Percentiles rank a stretch among this genome's conserved stretches.
phyloP scores from a whole-genome alignment of 2,329 filamentous ascomycete species.

The Calonectria pteridis region DNA sequence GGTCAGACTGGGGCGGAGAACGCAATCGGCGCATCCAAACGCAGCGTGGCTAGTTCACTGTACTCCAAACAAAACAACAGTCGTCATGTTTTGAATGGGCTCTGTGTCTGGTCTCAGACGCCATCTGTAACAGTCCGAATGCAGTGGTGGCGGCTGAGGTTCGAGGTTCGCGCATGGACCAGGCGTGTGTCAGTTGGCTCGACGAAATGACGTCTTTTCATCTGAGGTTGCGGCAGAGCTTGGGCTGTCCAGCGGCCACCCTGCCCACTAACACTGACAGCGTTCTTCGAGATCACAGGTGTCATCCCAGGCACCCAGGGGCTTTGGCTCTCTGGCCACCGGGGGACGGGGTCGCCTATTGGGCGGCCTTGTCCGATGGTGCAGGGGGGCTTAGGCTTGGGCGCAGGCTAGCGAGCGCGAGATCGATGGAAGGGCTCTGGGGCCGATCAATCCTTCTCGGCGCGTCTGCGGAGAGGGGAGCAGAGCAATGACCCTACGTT shows the following conservation, averaged over 20 bases:
- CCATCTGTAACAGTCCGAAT: background rate
- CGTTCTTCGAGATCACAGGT: background rate
- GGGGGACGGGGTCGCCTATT: background rate
- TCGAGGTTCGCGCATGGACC: background rate
- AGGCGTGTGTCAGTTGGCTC: background rate
- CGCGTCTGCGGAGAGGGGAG: background rate
- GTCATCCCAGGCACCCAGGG: background rate
- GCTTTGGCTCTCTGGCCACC: background rate
- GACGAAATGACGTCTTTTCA: background rate
- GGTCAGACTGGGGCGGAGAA: background rate
- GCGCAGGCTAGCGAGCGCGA: background rate
- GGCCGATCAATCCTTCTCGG: background rate
- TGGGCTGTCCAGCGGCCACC: background rate
- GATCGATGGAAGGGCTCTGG: background rate
- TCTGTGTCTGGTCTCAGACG: background rate
- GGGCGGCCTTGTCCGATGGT: background rate
- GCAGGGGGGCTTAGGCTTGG: background rate
- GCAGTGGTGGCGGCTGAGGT: background rate
- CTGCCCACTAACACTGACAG: background rate
- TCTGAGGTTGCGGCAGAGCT: background rate
- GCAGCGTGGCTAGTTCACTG: background rate
- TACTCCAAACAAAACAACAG: background rate
- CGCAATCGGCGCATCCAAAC: background rate
- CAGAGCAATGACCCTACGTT: background rate
- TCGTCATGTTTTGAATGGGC: background rate